Conservation (phyloP, 768 basidiomycete genomes). For the Leucosporidium yakuticum region DNA sequence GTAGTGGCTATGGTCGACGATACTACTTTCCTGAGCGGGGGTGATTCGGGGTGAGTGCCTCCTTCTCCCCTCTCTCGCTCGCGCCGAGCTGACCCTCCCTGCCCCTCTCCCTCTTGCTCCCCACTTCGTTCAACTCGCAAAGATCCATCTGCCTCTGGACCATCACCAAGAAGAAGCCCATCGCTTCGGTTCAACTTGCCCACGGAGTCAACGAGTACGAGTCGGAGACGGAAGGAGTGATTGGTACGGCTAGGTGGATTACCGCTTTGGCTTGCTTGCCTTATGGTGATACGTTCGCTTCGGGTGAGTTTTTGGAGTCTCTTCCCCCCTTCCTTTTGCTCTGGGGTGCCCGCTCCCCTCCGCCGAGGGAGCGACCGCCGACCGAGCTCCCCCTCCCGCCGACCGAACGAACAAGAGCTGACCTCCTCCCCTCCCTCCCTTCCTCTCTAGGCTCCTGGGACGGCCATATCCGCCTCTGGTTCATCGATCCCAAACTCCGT, state of each 20-base stretch:
- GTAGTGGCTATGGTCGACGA: constrained; percentile 94
- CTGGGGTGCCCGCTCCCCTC: no score
- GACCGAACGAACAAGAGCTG: no score
- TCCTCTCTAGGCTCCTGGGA: constrained; percentile 77
- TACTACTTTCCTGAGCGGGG: constrained; percentile 82
- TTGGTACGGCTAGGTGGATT: constrained; percentile 83
- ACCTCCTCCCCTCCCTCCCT: constrained; percentile 4
- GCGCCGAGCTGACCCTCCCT: constrained; percentile 1
- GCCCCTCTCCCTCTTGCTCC: background rate
- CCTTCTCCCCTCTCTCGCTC: background rate
- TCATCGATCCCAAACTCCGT: constrained; percentile 68
- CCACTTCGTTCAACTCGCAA: background rate
- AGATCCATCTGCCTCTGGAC: constrained; percentile 91
- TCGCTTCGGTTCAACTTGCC: constrained; percentile 76
- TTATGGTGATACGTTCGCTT: constrained; percentile 85
- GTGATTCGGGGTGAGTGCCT: constrained; percentile 83
- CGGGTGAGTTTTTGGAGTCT: constrained; percentile 54
- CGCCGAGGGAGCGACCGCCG: no score
- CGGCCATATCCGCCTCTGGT: constrained; percentile 82
- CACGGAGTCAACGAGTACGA: constrained; percentile 73
- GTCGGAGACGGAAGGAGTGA: constrained; percentile 66
- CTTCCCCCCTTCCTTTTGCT: no score
- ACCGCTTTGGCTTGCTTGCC: constrained; percentile 72
- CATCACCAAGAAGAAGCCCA: constrained; percentile 87
- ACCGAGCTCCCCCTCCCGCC: no score